These are phyloP conservation scores for Dactylonectria estremocensis DNA, from an alignment of 2,329 filamentous ascomycete species.

Conservation along the genomic window DNA sequence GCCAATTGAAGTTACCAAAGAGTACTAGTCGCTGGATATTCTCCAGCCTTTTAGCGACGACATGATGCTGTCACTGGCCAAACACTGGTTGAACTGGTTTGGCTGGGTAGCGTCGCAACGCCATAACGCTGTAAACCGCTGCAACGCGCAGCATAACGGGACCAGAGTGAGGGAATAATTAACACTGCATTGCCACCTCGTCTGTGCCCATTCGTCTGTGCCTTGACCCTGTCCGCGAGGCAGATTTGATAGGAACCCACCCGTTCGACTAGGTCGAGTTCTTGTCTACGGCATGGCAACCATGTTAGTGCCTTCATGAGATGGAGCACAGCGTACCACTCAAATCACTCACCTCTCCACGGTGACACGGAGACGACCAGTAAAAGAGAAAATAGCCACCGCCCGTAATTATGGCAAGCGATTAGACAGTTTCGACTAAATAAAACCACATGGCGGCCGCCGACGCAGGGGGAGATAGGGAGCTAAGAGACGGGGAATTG, in stretches of 20 bases:
- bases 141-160: background rate
- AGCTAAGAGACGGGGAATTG: conserved; percentile 3
- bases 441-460: conserved; percentile 2
- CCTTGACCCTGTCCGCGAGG: conserved; percentile 24
- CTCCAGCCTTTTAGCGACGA: background rate
- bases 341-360: background rate
- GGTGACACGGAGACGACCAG: background rate
- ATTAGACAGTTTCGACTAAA: background rate
- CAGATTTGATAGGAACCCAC: conserved; percentile 30
- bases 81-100: too few species aligned
- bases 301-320: background rate
- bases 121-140: background rate
- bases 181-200: conserved; percentile 4
- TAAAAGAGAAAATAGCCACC: background rate
- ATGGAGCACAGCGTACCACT: background rate
- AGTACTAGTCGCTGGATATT: background rate
- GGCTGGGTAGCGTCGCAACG: too few species aligned
- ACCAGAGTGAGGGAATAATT: conserved; percentile 3
- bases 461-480: background rate
- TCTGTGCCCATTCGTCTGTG: conserved; percentile 7
- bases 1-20: background rate
- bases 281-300: background rate
- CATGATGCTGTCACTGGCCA: conserved; percentile 1
- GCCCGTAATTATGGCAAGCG: background rate
- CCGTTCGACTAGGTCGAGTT: conserved; percentile 4